Evolutionary conservation across 176 grass and related monocot species (phyloP), one percentile per base, ranked within the genome.

Genomic region (Juncus effusus): DNA sequence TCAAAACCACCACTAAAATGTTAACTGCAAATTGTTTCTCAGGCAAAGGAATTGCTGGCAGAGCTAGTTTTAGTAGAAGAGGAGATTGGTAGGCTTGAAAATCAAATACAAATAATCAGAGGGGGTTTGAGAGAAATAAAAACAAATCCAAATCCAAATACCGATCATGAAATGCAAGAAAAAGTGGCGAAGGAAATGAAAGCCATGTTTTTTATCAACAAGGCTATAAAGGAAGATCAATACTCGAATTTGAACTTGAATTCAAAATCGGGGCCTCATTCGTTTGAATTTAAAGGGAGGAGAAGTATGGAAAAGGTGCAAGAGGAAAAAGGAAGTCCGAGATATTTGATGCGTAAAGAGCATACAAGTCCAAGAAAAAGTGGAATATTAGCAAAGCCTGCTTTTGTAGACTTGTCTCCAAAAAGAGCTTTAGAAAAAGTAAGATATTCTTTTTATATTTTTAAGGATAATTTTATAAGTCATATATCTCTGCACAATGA

Each of bases 51-150:
- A 75, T 74, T 92, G 42, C 82, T 97, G 3, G 94, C 85, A 2
- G 94, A 97, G 82, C 82, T 97, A 6, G 78, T 92, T n/a, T 59
- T 97, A 39, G 93, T 97, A 38, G 88, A 97, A 62, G 76, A 97
- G 36, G 94, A 97, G 75, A 91, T 97, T 68, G 74, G 64, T 7
- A 78, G 85, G 57, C 68, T 97, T 3, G 94, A 97, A 84, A 16
- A 13, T 28, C 79, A 97, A 75, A 84, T 92, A 49, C 51, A 59
- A 1, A 74, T 13, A 9, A 86, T 87, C 73, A 79, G 83, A 79
- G 65, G 77, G 65, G 84, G 78, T 36, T 64, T 82, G 6, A 12
- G 49, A 38, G 55, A 76, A 10, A 47, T 69, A 64, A 75, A 62
- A 54, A 39, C 14, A 42, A 47, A 5, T 5, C 74, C 35, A 39